Conservation (phyloP, 108 stramenopile species). For the Cyclotella sp. region DNA sequence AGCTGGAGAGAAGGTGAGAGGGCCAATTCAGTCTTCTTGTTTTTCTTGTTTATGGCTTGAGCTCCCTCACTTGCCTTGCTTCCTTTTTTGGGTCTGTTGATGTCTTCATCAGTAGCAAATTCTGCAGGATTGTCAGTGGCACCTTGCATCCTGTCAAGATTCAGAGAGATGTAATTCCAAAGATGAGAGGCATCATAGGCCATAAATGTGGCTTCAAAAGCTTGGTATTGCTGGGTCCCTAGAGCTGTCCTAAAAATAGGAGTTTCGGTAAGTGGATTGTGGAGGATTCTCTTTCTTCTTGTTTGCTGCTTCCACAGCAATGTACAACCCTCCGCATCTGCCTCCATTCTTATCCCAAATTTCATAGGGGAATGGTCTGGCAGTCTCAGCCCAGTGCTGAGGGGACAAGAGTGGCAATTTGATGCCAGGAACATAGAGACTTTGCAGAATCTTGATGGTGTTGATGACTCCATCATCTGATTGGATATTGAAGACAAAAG, state of each 20-base stretch:
- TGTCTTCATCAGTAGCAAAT: too few relatives aligned
- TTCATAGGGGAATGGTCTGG: constrained; percentile 17
- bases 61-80: too few relatives aligned
- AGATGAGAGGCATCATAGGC: not conserved
- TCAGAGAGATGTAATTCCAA: not conserved
- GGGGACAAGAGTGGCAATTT: constrained; percentile 4
- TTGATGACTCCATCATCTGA: not conserved
- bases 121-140: too few relatives aligned
- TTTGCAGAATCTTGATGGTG: not conserved
- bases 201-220: not conserved
- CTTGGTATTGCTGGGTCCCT: not conserved
- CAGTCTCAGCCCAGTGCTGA: constrained; percentile 28
- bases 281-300: not conserved
- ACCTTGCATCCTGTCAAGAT: too few relatives aligned
- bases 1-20: not conserved
- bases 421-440: constrained; percentile 13
- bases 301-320: not conserved
- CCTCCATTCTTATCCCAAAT: not conserved
- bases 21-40: not conserved
- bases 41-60: too few relatives aligned
- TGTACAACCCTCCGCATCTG: not conserved
- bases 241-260: not conserved
- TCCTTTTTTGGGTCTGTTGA: too few relatives aligned
- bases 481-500: not conserved
- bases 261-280: not conserved